Base-by-base conservation (phyloP, 208 protist species). In the Trypanosoma vivax region DNA sequence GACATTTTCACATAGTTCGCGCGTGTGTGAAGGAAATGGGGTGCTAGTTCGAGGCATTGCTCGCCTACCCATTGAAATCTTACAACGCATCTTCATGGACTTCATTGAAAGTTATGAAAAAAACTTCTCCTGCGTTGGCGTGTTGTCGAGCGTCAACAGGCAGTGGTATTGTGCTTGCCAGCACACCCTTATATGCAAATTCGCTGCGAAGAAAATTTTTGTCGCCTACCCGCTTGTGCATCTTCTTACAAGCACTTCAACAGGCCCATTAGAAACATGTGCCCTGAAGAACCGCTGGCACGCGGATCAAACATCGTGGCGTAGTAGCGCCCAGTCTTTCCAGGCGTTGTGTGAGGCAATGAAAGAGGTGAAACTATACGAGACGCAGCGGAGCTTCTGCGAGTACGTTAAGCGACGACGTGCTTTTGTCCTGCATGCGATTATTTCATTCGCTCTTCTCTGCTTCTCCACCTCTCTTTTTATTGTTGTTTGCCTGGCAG, bases 161-260 rank as follows among this genome's bases (percentile, higher is more conserved):
- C 59, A 51, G 9, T 91, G 83, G 79, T 60, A 77, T 46, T 63
- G 35, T 19, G 35, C 79, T 9, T 83, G 73, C 38, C 73, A 76
- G 37, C 70, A 88, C 52, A 40, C 71, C 5, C 57, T 81, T 21
- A 64, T 91, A 48, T 91, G 83, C 79, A 71, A 75, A 54, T 75
- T 72, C 50, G 71, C 83, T 3, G 70, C 72, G 5, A 83, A 86
- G 50, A 73, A 63, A 28, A 66, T 68, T 27, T 88, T 86, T 64
- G 79, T 88, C 3, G 76, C 70, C 10, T 88, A 88, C 50, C 83
- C 83, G n/a, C 69, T 91, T 0, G 68, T 91, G 29, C 56, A 65
- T 39, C 70, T 67, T 1, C 50, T 88, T 24, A 39, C 57, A 5
- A 60, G 40, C n/a, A n/a, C n/a, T n/a, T n/a, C n/a, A n/a, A n/a